Evolutionary conservation across 495 filamentous ascomycete genomes (phyloP).

Genomic region (Penicillium macrosclerotiorum): DNA sequence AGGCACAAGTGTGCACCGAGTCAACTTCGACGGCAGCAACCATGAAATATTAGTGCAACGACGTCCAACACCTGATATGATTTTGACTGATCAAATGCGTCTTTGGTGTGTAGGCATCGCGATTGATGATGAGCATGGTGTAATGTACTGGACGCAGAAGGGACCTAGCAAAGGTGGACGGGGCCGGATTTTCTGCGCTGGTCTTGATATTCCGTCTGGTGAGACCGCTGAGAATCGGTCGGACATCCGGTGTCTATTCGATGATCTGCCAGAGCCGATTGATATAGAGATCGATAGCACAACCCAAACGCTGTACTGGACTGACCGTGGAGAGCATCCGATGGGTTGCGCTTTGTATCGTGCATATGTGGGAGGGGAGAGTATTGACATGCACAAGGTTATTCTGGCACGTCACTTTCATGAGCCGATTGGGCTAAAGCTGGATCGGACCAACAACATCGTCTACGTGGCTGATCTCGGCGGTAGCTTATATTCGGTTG

Average conservation of each 20-base stretch:
- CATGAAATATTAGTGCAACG: slow-evolving; percentile 40
- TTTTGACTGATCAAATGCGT: slow-evolving; percentile 25
- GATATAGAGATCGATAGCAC: slow-evolving; percentile 49
- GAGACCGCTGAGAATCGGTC: slow-evolving; percentile 25
- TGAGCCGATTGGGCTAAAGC: slow-evolving; percentile 39
- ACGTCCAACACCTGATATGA: slow-evolving; percentile 18
- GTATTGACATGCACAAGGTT: slow-evolving; percentile 21
- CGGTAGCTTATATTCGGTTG: slow-evolving; percentile 45
- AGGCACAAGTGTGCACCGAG: slow-evolving; percentile 46
- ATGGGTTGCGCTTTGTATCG: slow-evolving; percentile 28
- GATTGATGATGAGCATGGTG: slow-evolving; percentile 30
- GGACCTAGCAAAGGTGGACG: slow-evolving; percentile 44
- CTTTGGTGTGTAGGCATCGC: slow-evolving; percentile 55
- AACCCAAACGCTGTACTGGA: slow-evolving; percentile 48
- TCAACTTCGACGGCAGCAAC: slow-evolving; percentile 43
- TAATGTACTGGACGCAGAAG: slow-evolving; percentile 60
- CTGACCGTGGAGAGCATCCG: slow-evolving; percentile 51
- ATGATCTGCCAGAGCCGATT: slow-evolving; percentile 52
- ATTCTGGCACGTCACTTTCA: slow-evolving; percentile 43
- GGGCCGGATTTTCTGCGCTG: slow-evolving; percentile 48
- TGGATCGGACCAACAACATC: slow-evolving; percentile 33
- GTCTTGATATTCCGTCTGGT: slow-evolving; percentile 33
- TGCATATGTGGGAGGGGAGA: slow-evolving; percentile 18
- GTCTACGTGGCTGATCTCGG: slow-evolving; percentile 48
- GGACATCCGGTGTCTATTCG: slow-evolving; percentile 44